These are phyloP conservation scores for Candida glaebosa DNA, from an alignment of 805 yeast species.

Conservation along the genomic window DNA sequence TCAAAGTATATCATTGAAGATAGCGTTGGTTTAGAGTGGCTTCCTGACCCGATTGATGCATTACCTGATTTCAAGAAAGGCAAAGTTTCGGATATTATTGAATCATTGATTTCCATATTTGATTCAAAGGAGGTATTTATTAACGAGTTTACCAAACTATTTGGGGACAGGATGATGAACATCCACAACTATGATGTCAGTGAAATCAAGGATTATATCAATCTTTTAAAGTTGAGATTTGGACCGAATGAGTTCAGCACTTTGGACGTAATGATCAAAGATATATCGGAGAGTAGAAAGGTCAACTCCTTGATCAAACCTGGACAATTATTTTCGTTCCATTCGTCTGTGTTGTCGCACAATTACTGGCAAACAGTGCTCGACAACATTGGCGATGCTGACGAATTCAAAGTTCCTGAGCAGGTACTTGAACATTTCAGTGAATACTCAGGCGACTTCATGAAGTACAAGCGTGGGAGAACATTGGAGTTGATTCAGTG, in stretches of 20 bases:
- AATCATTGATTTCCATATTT: conserved; percentile 66
- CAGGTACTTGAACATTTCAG: conserved; percentile 39
- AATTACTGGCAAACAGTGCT: conserved; percentile 75
- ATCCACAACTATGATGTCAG: conserved; percentile 37
- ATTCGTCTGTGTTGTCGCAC: conserved; percentile 66
- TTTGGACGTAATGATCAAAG: conserved; percentile 81
- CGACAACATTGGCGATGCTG: conserved; percentile 21
- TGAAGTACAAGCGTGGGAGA: conserved; percentile 52
- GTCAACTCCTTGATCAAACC: conserved; percentile 27
- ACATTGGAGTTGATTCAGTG: conserved; percentile 53
- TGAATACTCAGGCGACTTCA: conserved; percentile 42
- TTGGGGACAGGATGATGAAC: conserved; percentile 54
- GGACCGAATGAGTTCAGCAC: conserved; percentile 64
- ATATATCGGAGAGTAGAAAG: conserved; percentile 54
- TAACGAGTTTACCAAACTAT: conserved; percentile 57
- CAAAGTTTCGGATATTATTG: conserved; percentile 63
- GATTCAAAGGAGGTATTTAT: conserved; percentile 67
- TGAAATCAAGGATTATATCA: conserved; percentile 42
- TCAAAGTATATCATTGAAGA: conserved; percentile 28
- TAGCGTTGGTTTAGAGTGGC: conserved; percentile 56
- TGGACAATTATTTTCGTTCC: conserved; percentile 23
- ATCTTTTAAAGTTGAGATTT: conserved; percentile 57
- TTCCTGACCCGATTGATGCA: conserved; percentile 87
- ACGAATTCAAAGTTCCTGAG: conserved; percentile 48
- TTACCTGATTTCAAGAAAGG: conserved; percentile 74